Base-by-base conservation (phyloP, 768 basidiomycete genomes). In the Butyriboletus loyo region DNA sequence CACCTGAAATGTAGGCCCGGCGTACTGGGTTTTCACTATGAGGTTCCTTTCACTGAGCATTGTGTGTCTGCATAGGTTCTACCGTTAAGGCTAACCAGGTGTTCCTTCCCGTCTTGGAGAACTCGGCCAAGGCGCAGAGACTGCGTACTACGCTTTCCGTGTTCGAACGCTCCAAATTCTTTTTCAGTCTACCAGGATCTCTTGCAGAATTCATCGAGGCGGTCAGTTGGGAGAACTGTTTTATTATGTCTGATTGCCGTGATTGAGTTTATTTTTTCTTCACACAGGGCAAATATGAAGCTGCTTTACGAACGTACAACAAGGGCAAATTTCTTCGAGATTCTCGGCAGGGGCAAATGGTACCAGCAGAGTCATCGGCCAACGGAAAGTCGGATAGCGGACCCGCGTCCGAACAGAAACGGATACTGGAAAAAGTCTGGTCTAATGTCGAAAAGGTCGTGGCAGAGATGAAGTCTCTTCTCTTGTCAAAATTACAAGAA, bases 351-450 rank as follows among this genome's bases (percentile, higher is more conserved):
- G 87, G 86, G 0, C 92, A 93, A 64, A 75, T 93, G 2, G 74
- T 92, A 2, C 87, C 92, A 3, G 77, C 83, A 19, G 86, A 82
- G 30, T 78, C 76, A 9, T 71, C 77, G 13, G 86, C 84, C 61
- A 85, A 86, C 55, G 78, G 77, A 28, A 76, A 75, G 52, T 65
- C 71, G 5, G 74, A 75, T 13, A n/a, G 9, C n/a, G 69, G 74
- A 8, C 65, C 73, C 2, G 82, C 85, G 56, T 83, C 83, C 56
- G 94, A 95, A 65, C 93, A 96, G 72, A 89, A 86, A 62, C 83
- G 95, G 24, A 89, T 99, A 49, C 80, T 98, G 42, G 92, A 98
- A 56, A 98, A 95, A 71, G 92, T 98, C 4, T 99, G 97, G 97
- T 78, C 74, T 2, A 92, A 85, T 42, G 94, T 98, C 17, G 96